Evolutionary conservation across 768 basidiomycete species (phyloP).

Genomic region (Trametopsis cervina): DNA sequence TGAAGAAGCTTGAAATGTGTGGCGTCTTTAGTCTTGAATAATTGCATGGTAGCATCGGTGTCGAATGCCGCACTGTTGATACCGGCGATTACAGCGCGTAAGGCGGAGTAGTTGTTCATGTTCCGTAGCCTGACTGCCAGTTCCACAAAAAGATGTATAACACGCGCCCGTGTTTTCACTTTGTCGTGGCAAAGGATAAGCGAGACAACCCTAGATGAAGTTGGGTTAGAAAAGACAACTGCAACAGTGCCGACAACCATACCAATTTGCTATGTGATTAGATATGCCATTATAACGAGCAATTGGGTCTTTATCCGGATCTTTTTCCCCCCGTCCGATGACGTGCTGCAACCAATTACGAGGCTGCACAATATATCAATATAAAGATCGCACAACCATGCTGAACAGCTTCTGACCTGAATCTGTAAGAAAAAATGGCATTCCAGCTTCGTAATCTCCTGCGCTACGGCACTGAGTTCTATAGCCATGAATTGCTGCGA

Average conservation of each 20-base stretch:
- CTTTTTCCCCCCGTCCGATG: constrained; percentile 60
- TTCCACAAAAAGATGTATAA: constrained; percentile 86
- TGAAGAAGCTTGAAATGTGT: constrained; percentile 70
- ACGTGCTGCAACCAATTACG: constrained; percentile 83
- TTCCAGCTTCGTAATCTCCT: constrained; percentile 78
- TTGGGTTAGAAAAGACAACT: constrained; percentile 2
- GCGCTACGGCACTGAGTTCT: constrained; percentile 66
- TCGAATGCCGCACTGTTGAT: constrained; percentile 79
- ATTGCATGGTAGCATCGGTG: constrained; percentile 70
- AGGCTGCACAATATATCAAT: constrained; percentile 41
- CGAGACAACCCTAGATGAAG: constrained; percentile 83
- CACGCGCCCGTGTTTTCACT: constrained; percentile 62
- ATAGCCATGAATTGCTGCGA: constrained; percentile 49
- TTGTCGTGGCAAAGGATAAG: constrained; percentile 86
- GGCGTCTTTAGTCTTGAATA: constrained; percentile 59
- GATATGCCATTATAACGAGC: constrained; percentile 67
- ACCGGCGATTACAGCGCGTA: constrained; percentile 91
- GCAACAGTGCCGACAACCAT: constrained; percentile 19
- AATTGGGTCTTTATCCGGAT: constrained; percentile 61
- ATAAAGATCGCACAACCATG: constrained; percentile 6
- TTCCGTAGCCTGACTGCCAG: constrained; percentile 75
- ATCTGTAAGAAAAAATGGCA: constrained; percentile 67
- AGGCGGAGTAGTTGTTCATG: constrained; percentile 87
- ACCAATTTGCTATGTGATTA: constrained; percentile 85
- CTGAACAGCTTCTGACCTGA: constrained; percentile 41